A percentile compares a stretch with the other conserved stretches of the same genome.
Conservation (phyloP, 2,329 filamentous ascomycete species). For the Stromatinia cepivora region DNA sequence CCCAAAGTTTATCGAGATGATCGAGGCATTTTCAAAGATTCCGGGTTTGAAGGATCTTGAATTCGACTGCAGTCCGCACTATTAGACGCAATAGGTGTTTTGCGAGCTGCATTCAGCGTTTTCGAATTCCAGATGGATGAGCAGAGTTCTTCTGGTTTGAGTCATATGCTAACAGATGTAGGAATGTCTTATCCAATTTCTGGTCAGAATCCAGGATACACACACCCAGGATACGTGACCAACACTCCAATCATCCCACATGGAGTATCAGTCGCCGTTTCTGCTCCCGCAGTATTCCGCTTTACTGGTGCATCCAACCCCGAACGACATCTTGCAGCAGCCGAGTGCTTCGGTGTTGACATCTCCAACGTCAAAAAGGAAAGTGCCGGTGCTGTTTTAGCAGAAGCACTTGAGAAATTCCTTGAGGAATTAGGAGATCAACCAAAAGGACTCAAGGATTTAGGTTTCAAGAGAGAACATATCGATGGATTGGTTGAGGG, state of each 20-base stretch:
- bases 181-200: conserved; percentile 98
- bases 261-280: conserved; percentile 92
- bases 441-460: conserved; percentile 76
- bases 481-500: conserved; percentile 87
- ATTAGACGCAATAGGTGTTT: not conserved
- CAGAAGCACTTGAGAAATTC: conserved; percentile 80
- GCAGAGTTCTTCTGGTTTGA: not conserved
- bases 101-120: too few species aligned
- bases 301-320: conserved; percentile 93
- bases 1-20: not conserved
- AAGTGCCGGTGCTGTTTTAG: conserved; percentile 83
- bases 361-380: conserved; percentile 83
- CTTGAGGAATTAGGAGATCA: conserved; percentile 84
- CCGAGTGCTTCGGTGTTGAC: conserved; percentile 89
- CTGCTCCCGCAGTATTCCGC: conserved; percentile 87
- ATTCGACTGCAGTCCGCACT: not conserved
- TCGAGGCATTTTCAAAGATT: not conserved
- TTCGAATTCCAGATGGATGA: not conserved
- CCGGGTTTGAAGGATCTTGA: not conserved
- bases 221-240: conserved; percentile 83
- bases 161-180: conserved; percentile 36
- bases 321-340: conserved; percentile 84
- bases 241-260: conserved; percentile 83
- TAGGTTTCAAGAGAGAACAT: conserved; percentile 77
- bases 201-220: conserved; percentile 89